Evolutionary conservation across 2,329 filamentous ascomycete genomes (phyloP).

Genomic region (Microascus cirrosus): DNA sequence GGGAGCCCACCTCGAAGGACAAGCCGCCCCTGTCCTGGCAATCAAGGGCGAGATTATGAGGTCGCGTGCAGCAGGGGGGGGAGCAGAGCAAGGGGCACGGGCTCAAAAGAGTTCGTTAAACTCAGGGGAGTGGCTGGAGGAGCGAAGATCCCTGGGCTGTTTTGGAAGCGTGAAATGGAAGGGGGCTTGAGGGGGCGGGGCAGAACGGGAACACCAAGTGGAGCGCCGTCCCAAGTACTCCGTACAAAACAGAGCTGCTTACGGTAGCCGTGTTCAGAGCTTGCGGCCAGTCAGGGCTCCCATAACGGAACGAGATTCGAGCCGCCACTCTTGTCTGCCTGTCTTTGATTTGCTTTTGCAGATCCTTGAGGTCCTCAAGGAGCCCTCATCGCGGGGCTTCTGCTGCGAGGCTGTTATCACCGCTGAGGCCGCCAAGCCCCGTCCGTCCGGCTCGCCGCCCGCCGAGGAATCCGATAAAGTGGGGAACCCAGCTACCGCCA

Average conservation of each 20-base stretch:
- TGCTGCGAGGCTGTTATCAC: no score
- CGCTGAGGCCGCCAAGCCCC: no score
- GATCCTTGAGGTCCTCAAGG: no score
- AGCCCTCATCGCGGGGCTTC: no score
- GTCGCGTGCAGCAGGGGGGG: neutral
- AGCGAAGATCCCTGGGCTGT: neutral
- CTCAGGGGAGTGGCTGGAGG: neutral
- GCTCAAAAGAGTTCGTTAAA: neutral
- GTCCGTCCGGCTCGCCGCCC: no score
- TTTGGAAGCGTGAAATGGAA: neutral
- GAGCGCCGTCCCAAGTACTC: neutral
- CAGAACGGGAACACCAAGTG: neutral
- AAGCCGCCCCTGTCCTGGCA: neutral
- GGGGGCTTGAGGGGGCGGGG: neutral
- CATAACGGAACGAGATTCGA: neutral
- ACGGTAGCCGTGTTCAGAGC: neutral
- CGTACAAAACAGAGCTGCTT: neutral
- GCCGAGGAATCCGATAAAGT: no score
- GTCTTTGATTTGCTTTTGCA: no score
- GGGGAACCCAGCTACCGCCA: no score
- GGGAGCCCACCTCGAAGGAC: neutral
- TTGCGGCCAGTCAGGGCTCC: neutral
- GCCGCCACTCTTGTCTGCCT: neutral
- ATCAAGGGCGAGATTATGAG: neutral
- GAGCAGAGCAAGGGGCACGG: neutral